Conservation (phyloP, 2,329 filamentous ascomycete genomes). For the Polytolypa hystricis region DNA sequence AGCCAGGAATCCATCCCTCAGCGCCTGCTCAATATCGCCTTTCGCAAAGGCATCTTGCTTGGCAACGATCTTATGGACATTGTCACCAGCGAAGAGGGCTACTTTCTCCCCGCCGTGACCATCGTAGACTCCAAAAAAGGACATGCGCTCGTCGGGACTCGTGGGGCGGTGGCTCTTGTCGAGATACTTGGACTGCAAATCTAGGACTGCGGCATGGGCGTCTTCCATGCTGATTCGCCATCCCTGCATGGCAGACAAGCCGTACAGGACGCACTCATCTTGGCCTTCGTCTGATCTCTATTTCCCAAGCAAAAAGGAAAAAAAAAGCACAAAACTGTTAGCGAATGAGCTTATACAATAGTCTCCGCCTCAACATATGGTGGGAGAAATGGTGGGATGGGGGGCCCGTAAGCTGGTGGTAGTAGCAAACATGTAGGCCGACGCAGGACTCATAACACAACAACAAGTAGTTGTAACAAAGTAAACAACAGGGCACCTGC, state of each 20-base stretch:
- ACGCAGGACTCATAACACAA: too few relatives aligned
- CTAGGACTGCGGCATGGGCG: slow-evolving; percentile 78
- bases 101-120: slow-evolving; percentile 97
- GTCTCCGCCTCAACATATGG: too few relatives aligned
- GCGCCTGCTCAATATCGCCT: slow-evolving; percentile 83
- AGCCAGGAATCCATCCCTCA: slow-evolving; percentile 94
- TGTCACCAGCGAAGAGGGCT: slow-evolving; percentile 79
- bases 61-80: slow-evolving; percentile 86
- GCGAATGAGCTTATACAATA: too few relatives aligned
- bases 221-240: slow-evolving; percentile 99
- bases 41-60: slow-evolving; percentile 91
- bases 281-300: slow-evolving; percentile 81
- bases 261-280: slow-evolving; percentile 87
- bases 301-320: slow-evolving; percentile 5
- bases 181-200: slow-evolving; percentile 57
- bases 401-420: too few relatives aligned
- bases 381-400: too few relatives aligned
- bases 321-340: background rate
- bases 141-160: slow-evolving; percentile 60
- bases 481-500: slow-evolving; percentile 3
- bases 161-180: slow-evolving; percentile 44
- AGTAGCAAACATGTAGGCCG: too few relatives aligned
- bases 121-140: slow-evolving; percentile 97
- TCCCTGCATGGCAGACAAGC: slow-evolving; percentile 97
- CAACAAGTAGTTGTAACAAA: slow-evolving; percentile 8